Evolutionary conservation across 208 protist genomes (phyloP), one percentile per base, ranked within the genome.

Genomic region (Porcisia hertigi): DNA sequence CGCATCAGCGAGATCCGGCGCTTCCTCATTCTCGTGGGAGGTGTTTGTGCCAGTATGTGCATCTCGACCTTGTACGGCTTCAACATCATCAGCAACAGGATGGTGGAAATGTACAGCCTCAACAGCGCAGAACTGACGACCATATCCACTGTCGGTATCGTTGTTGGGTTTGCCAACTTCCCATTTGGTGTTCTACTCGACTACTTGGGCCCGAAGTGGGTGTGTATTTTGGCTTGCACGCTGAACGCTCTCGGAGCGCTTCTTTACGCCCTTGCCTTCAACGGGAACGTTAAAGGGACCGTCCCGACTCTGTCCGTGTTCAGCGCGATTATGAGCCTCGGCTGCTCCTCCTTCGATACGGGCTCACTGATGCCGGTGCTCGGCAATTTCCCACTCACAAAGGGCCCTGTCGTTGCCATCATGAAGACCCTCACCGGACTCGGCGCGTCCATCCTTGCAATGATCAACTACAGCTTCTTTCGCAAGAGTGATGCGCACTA

Each of bases 11-110:
- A 89, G 81, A 85, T 84, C 16, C 30, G 58, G 16, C 85, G 88
- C 59, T 92, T 92, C 69, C 79, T 82, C 60, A 81, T 92, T 8
- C 75, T 90, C 54, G n/a, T 90, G 8, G 83, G 77, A 54, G 88
- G 88, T 39, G 45, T 92, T 57, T 57, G 72, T 4, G 86, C 79
- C 6, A 79, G 82, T 14, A 62, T 79, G 11, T 81, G 76, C 76
- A 83, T 89, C 16, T 86, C 84, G 3, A 81, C 81, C 74, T 73
- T 87, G 36, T 91, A 93, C 80, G 79, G 84, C 70, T 93, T 93
- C 86, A 91, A 83, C 73, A 78, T 93, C 59, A 25, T 93, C 36
- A 89, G 79, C 70, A 83, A 88, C 70, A 75, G 85, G 53, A 83
- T 93, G 71, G 52, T 74, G 58, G 75, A 73, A 6, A 60, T 70